Base-by-base conservation (phyloP, 2,329 filamentous ascomycete genomes). In the Paracorniculantispora psalliotae region DNA sequence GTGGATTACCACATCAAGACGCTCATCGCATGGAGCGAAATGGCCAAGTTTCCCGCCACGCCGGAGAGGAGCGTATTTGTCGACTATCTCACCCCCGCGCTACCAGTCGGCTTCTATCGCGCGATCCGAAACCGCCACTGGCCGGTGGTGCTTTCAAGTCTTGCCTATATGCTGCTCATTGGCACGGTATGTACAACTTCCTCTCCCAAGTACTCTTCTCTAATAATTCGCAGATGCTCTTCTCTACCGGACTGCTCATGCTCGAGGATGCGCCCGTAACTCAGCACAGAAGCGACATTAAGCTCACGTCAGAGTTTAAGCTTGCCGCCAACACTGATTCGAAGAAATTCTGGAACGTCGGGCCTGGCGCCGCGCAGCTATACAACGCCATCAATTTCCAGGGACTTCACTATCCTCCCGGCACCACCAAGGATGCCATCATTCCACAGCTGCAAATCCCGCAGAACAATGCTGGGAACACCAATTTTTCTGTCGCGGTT, bases 81-180 rank as follows among this genome's bases (percentile, higher is more conserved):
- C n/a, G 69, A 72, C 48, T 72, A 71, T 50, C 55, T 69, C 2
- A 70, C 70, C 1, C 68, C 69, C 69, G 17, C 59, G 64, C 25
- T 53, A 4, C 50, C 50, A 19, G 56, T 62, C 1, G 65, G 62
- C 23, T 61, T 72, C 5, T 70, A 57, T 59, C 55, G 37, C 6
- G 63, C 69, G 7, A 25, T 67, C 2, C 64, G 55, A n/a, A 67
- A 68, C 48, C 60, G 63, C 1, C 67, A 71, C 49, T 64, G 61
- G 53, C 56, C 62, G 5, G 66, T 71, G 2, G 55, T 63, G 3
- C 48, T 65, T 19, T 64, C 64, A 2, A 68, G 66, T 19, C 15
- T 62, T 0, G 66, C 65, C 4, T 69, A 68, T 46, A 41, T 69
- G 10, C 48, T 70, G 9, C 63, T 72, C 15, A 64, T 70, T n/a